Percentiles rank a stretch among this genome's conserved stretches.
Evolutionary conservation across 2,329 filamentous ascomycete species (phyloP).

Genomic region (Aspergillus viridinutans): DNA sequence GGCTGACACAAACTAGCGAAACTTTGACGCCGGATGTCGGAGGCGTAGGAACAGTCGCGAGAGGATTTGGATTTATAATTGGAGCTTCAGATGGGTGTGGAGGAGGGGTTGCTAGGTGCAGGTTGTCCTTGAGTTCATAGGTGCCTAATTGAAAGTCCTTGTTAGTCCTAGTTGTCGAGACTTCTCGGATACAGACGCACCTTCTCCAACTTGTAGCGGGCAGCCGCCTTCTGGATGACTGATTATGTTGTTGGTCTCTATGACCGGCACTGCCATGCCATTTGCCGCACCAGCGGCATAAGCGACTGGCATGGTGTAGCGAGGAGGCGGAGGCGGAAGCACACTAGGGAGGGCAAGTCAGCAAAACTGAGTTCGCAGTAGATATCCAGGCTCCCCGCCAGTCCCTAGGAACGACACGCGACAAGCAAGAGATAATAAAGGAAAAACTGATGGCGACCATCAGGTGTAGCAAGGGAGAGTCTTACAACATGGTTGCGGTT

Average conservation of each 20-base stretch:
- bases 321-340: conserved; percentile 74
- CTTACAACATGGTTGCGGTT: conserved; percentile 23
- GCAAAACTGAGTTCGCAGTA: conserved; percentile 7
- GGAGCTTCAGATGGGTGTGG: conserved; percentile 93
- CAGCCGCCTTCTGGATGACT: conserved; percentile 78
- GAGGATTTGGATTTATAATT: conserved; percentile 79
- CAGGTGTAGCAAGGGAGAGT: conserved; percentile 1
- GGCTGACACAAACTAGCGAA: conserved; percentile 69
- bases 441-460: neutral
- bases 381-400: neutral
- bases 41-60: conserved; percentile 79
- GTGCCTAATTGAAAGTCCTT: conserved; percentile 56
- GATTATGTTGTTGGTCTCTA: conserved; percentile 92
- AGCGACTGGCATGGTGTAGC: conserved; percentile 71
- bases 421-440: neutral
- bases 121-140: conserved; percentile 84
- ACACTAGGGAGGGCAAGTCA: conserved; percentile 54
- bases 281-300: conserved; percentile 69
- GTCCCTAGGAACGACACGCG: neutral
- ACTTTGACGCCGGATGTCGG: conserved; percentile 80
- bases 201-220: conserved; percentile 90
- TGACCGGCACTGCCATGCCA: conserved; percentile 66
- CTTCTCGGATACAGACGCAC: conserved; percentile 44
- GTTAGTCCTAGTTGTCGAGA: neutral
- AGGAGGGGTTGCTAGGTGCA: conserved; percentile 88